Conservation (phyloP, 2,329 filamentous ascomycete genomes). For the Chaetomium olivaceum region DNA sequence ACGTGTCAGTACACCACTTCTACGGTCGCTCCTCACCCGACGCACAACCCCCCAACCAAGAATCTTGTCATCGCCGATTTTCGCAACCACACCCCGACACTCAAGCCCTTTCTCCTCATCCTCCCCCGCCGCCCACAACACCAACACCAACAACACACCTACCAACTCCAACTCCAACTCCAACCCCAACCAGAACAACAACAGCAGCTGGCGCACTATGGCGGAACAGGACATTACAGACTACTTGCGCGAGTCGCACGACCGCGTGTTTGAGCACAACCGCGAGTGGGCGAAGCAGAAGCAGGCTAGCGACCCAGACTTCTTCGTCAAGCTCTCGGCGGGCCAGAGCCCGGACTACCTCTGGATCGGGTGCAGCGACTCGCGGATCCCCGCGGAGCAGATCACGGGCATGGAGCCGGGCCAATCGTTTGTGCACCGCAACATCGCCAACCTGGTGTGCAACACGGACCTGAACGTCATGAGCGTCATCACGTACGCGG, state of each 20-base stretch:
- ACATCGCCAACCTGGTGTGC: constrained; percentile 87
- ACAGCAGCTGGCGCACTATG: constrained; percentile 27
- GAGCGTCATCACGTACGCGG: constrained; percentile 84
- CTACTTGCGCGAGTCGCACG: constrained; percentile 65
- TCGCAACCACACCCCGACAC: not conserved
- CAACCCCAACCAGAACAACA: constrained; percentile 1
- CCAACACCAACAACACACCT: not conserved
- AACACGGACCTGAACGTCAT: constrained; percentile 78
- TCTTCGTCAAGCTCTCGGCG: constrained; percentile 63
- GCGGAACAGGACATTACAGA: constrained; percentile 46
- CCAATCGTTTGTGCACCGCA: constrained; percentile 91
- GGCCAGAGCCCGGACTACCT: constrained; percentile 72
- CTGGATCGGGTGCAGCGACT: constrained; percentile 92
- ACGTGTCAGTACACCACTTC: constrained; percentile 19
- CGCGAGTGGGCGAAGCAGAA: constrained; percentile 64
- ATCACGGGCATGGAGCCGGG: constrained; percentile 82
- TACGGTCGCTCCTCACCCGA: constrained; percentile 14
- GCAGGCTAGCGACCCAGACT: constrained; percentile 59
- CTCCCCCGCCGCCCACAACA: not conserved
- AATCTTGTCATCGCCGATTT: not conserved
- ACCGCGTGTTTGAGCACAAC: constrained; percentile 70
- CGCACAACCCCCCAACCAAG: constrained; percentile 5
- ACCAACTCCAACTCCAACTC: not conserved
- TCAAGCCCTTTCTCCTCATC: constrained; percentile 4
- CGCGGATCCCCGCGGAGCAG: constrained; percentile 86